Evolutionary conservation across 352 stramenopile genomes (phyloP).

Genomic region (Poterioochromonas sp.): DNA sequence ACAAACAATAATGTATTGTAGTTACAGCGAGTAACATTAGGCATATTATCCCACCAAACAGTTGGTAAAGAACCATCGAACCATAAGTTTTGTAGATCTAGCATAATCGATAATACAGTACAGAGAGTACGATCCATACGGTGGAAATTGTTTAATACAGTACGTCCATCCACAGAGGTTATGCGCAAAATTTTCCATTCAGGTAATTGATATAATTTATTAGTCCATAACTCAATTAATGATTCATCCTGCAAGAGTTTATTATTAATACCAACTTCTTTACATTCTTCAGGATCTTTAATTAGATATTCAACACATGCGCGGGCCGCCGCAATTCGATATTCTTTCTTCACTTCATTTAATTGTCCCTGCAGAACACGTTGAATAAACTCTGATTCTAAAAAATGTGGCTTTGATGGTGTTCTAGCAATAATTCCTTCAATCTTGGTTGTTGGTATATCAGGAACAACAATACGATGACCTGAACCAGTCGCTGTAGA

Average conservation of each 20-base stretch:
- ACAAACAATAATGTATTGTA: constrained; percentile 69
- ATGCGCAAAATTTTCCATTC: constrained; percentile 66
- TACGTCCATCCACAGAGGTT: constrained; percentile 56
- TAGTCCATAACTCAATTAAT: constrained; percentile 62
- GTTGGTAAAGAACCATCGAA: constrained; percentile 43
- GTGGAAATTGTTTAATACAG: constrained; percentile 40
- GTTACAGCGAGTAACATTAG: constrained; percentile 34
- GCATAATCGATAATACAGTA: constrained; percentile 63
- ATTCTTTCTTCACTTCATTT: constrained; percentile 59
- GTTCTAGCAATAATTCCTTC: constrained; percentile 37
- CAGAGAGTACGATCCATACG: constrained; percentile 42
- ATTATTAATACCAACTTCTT: constrained; percentile 67
- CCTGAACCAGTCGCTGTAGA: constrained; percentile 60
- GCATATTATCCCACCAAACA: constrained; percentile 40
- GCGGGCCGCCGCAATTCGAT: constrained; percentile 61
- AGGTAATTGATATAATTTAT: constrained; percentile 58
- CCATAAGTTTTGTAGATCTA: constrained; percentile 75
- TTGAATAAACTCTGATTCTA: constrained; percentile 46
- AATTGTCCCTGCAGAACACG: constrained; percentile 55
- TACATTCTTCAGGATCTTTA: constrained; percentile 57
- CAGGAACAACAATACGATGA: constrained; percentile 41
- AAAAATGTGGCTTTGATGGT: constrained; percentile 37
- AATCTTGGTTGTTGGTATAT: constrained; percentile 34
- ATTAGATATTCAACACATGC: constrained; percentile 76
- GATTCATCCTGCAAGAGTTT: constrained; percentile 53